Conservation (phyloP, 1,284 basidiomycete genomes). For the Sphagnurus paluster region DNA sequence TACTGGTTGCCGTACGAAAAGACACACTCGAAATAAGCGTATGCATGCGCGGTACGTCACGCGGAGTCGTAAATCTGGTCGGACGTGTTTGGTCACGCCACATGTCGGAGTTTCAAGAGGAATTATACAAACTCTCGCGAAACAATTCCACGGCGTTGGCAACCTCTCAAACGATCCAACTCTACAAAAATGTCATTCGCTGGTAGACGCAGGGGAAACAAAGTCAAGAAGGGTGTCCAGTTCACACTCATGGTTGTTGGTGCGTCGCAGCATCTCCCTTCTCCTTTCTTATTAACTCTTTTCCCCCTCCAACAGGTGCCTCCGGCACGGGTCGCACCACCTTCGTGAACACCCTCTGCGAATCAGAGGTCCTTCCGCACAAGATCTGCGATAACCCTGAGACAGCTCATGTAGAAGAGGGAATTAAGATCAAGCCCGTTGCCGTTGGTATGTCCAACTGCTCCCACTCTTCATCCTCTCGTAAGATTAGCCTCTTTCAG, state of each 20-base stretch:
- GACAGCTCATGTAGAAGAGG: constrained; percentile 92
- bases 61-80: constrained; percentile 12
- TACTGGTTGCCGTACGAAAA: constrained; percentile 6
- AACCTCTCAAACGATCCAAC: constrained; percentile 18
- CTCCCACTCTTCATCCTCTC: not conserved
- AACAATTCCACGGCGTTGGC: constrained; percentile 18
- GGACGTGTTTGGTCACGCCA: constrained; percentile 32
- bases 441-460: constrained; percentile 75
- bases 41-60: constrained; percentile 11
- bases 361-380: constrained; percentile 85
- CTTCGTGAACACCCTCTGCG: constrained; percentile 97
- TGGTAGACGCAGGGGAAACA: constrained; percentile 87
- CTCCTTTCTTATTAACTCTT: constrained; percentile 19
- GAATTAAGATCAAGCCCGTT: constrained; percentile 94
- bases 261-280: constrained; percentile 38
- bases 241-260: constrained; percentile 96
- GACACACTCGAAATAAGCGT: constrained; percentile 9
- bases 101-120: constrained; percentile 42
- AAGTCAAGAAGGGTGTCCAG: constrained; percentile 96
- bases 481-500: constrained; percentile 40
- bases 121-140: constrained; percentile 20
- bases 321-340: constrained; percentile 97
- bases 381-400: constrained; percentile 87
- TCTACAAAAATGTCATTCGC: constrained; percentile 71
- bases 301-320: constrained; percentile 60